Evolutionary conservation across 352 stramenopile species (phyloP).

Genomic region (Hyaloperonospora arabidopsidis): DNA sequence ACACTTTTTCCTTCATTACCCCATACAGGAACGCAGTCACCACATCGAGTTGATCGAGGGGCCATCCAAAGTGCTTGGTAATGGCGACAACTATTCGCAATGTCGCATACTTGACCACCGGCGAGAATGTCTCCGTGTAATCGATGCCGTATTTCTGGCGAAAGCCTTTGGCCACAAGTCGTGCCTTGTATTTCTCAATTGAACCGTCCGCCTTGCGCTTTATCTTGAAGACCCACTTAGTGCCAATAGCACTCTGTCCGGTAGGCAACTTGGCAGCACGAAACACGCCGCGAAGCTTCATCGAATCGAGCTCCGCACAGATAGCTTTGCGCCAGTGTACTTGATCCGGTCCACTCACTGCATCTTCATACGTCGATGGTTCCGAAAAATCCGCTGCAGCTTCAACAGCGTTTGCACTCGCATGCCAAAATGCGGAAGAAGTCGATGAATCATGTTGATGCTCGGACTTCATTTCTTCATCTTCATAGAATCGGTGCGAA

Average conservation of each 20-base stretch:
- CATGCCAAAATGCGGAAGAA: background rate
- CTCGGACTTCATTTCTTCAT: background rate
- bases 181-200: constrained; percentile 29
- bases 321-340: constrained; percentile 16
- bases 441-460: background rate
- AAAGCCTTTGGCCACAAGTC: constrained; percentile 8
- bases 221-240: constrained; percentile 38
- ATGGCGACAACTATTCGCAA: constrained; percentile 4
- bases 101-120: constrained; percentile 2
- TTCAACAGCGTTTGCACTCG: background rate
- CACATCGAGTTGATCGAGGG: constrained; percentile 9
- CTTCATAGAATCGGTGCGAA: background rate
- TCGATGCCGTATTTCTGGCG: constrained; percentile 32
- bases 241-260: constrained; percentile 8
- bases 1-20: constrained; percentile 10
- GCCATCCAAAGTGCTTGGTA: background rate
- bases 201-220: constrained; percentile 30
- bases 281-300: constrained; percentile 16
- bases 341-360: constrained; percentile 9
- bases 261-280: constrained; percentile 5
- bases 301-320: constrained; percentile 10
- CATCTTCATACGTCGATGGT: constrained; percentile 9
- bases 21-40: constrained; percentile 11
- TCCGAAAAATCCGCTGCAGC: background rate
- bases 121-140: constrained; percentile 13